Conservation (phyloP, 768 basidiomycete species). For the Leccinum subtestaceum region DNA sequence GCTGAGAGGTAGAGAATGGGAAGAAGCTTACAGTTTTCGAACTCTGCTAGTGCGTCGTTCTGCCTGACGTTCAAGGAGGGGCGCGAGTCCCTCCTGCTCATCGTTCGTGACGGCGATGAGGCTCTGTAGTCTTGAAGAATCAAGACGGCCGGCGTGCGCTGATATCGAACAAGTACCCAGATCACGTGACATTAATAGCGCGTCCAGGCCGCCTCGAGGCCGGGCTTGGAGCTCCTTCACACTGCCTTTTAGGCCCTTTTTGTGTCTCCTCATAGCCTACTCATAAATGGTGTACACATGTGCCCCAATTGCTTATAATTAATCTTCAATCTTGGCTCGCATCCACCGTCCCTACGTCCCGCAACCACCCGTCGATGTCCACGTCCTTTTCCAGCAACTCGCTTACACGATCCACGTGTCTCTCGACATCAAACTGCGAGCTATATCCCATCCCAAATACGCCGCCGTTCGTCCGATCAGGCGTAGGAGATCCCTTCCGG, state of each 20-base stretch:
- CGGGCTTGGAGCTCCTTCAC: slow-evolving; percentile 22
- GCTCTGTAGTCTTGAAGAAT: neutral
- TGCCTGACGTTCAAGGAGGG: slow-evolving; percentile 61
- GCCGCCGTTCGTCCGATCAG: slow-evolving; percentile 23
- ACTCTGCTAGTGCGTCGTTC: slow-evolving; percentile 79
- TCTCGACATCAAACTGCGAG: slow-evolving; percentile 59
- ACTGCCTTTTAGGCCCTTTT: slow-evolving; percentile 23
- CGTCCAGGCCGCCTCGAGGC: slow-evolving; percentile 30
- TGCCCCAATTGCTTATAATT: neutral
- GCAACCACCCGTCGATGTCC: slow-evolving; percentile 54
- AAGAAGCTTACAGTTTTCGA: slow-evolving; percentile 69
- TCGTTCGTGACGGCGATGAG: slow-evolving; percentile 23
- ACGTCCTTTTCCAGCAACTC: slow-evolving; percentile 58
- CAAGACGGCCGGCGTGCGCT: slow-evolving; percentile 26
- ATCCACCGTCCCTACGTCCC: slow-evolving; percentile 37
- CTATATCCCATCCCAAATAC: slow-evolving; percentile 45
- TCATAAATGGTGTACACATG: slow-evolving; percentile 24
- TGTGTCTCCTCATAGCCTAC: slow-evolving; percentile 5
- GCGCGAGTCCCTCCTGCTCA: slow-evolving; percentile 35
- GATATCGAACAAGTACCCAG: slow-evolving; percentile 32
- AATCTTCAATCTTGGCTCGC: slow-evolving; percentile 18
- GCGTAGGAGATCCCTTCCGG: slow-evolving; percentile 13
- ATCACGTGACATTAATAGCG: slow-evolving; percentile 30
- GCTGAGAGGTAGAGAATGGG: neutral
- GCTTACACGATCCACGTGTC: slow-evolving; percentile 49